Evolutionary conservation across 2,329 filamentous ascomycete genomes (phyloP).

Genomic region (Aspergillus sclerotialis): DNA sequence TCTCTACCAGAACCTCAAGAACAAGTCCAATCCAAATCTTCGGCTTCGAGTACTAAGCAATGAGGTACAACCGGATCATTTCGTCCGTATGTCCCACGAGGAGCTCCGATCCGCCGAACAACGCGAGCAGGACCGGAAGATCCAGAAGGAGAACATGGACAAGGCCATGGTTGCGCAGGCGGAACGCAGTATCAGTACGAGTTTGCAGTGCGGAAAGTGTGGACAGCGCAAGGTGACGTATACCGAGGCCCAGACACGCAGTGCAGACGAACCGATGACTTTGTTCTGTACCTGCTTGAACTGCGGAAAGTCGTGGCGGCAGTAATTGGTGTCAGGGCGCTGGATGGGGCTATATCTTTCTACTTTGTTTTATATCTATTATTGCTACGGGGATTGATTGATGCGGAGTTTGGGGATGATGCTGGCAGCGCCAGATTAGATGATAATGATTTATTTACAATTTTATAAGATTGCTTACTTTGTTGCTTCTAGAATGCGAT

Average conservation of each 20-base stretch:
- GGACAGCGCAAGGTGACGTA: slow-evolving; percentile 92
- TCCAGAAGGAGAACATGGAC: slow-evolving; percentile 92
- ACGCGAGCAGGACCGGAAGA: slow-evolving; percentile 64
- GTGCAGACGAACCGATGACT: slow-evolving; percentile 78
- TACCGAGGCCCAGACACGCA: slow-evolving; percentile 89
- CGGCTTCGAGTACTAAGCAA: slow-evolving; percentile 68
- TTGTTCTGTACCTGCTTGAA: slow-evolving; percentile 43
- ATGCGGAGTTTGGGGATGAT: too few relatives aligned
- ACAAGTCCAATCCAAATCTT: slow-evolving; percentile 74
- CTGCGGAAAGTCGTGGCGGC: slow-evolving; percentile 43
- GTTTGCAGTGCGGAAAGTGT: slow-evolving; percentile 84
- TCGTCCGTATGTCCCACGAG: slow-evolving; percentile 81
- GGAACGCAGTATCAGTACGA: slow-evolving; percentile 83
- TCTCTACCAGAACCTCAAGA: slow-evolving; percentile 91
- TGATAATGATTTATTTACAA: background rate
- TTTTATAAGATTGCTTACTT: background rate
- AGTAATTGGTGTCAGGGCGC: slow-evolving; percentile 25
- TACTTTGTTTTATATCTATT: slow-evolving; percentile 6
- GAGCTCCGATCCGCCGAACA: slow-evolving; percentile 86
- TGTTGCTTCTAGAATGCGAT: background rate
- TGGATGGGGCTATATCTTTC: too few relatives aligned
- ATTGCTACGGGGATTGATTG: slow-evolving; percentile 1
- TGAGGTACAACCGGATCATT: slow-evolving; percentile 62
- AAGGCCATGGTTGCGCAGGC: slow-evolving; percentile 90
- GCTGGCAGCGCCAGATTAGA: too few relatives aligned